A percentile compares a stretch with the other conserved stretches of the same genome.
phyloP scores from a whole-genome alignment of 2,329 filamentous ascomycete species.

The Capronia coronata region DNA sequence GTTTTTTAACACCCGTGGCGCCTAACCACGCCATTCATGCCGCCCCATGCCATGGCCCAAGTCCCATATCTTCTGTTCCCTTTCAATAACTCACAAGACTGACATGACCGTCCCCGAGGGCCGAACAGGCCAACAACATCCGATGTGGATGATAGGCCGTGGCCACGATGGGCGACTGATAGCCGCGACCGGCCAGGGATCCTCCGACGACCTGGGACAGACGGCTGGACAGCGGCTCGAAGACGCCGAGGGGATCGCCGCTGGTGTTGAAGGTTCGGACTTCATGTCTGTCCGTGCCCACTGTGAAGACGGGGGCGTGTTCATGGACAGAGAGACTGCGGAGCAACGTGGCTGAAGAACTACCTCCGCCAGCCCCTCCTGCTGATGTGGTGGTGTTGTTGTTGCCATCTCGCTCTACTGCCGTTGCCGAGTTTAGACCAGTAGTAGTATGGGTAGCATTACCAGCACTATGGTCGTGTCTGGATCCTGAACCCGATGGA shows the following conservation, averaged over 20 bases:
- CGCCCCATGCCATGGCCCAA: too few species aligned
- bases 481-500: not conserved
- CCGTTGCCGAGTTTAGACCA: too few species aligned
- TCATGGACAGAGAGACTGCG: conserved; percentile 89
- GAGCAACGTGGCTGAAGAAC: conserved; percentile 42
- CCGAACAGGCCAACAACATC: conserved; percentile 82
- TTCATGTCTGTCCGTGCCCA: conserved; percentile 77
- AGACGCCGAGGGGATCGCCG: conserved; percentile 68
- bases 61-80: too few species aligned
- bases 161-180: conserved; percentile 72
- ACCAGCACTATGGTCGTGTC: conserved; percentile 2
- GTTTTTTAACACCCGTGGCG: too few species aligned
- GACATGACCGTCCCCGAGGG: conserved; percentile 79
- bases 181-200: conserved; percentile 42
- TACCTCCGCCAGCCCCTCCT: conserved; percentile 52
- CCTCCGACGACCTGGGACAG: conserved; percentile 23
- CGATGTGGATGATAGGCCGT: conserved; percentile 94
- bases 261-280: conserved; percentile 92
- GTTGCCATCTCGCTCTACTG: too few species aligned
- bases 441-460: too few species aligned
- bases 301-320: conserved; percentile 89
- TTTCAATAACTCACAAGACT: conserved; percentile 45
- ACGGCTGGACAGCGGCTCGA: conserved; percentile 48
- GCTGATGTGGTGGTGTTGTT: too few species aligned
- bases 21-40: too few species aligned